Evolutionary conservation across 2,329 filamentous ascomycete genomes (phyloP), one percentile per base, ranked within the genome.

Genomic region (Colletotrichum sp.): DNA sequence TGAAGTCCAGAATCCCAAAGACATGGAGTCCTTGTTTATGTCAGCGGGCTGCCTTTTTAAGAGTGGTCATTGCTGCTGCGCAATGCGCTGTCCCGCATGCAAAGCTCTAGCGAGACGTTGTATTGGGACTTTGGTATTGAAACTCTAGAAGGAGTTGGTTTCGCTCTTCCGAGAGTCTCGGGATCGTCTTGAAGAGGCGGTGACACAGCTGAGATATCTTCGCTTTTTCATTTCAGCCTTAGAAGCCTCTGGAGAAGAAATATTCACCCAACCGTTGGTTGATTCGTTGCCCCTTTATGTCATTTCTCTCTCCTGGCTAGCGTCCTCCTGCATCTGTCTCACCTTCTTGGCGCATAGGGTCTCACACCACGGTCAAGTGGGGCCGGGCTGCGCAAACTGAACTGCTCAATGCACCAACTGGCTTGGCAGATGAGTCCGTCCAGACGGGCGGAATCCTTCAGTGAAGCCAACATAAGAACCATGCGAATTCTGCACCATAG

Each of bases 311-410:
- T 48, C 30, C 61, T 38, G 18, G 48, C 62, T 58, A 71, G 69
- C 60, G 69, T 30, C 34, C 6, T 36, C n/a, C 36, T 68, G 24
- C 55, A 24, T 12, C 38, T 48, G 65, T n/a, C 52, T 34, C 38
- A 62, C 60, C 18, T 16, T 64, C 71, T 73, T 70, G 66, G 71
- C 71, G 58, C 58, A 43, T 56, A 70, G 18, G 66, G 38, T 26
- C n/a, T 56, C 56, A 55, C 70, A 65, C 52, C 65, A 62, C 28
- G 16, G 18, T 21, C 34, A 30, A 28, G 66, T 64, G 58, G 71
- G 58, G 38, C 28, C 2, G 15, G 24, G 15, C 30, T 28, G 38
- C 58, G 30, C 38, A 66, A 48, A 66, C 24, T 34, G 34, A 66
- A 26, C 58, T 34, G 58, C 18, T 61, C 58, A 34, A 32, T 61